These are phyloP conservation scores for Lippia alba DNA, from an alignment of 305 asterid genomes.

Conservation along the genomic window DNA sequence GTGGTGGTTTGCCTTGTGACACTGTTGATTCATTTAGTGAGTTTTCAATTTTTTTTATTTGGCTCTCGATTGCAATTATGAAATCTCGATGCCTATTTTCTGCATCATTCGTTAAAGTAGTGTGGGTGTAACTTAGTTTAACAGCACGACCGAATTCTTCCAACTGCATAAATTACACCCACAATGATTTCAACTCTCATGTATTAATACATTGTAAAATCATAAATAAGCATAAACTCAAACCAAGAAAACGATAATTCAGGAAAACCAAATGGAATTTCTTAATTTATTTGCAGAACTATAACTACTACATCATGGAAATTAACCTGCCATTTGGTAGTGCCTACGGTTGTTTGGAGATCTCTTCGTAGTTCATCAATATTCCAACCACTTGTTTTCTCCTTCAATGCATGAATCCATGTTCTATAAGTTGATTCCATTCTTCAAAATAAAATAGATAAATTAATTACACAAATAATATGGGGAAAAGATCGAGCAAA, in stretches of 20 bases:
- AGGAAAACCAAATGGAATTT: constrained; percentile 1
- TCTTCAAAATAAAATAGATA: constrained; percentile 50
- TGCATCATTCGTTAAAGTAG: constrained; percentile 62
- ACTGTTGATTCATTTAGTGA: constrained; percentile 57
- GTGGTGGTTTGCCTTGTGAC: constrained; percentile 77
- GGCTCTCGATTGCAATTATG: constrained; percentile 65
- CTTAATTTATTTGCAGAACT: neutral
- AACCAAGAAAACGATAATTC: constrained; percentile 1
- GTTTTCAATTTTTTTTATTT: constrained; percentile 62
- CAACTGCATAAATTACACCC: constrained; percentile 57
- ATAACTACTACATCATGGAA: constrained; percentile 17
- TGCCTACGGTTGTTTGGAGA: constrained; percentile 84
- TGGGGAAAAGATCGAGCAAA: neutral
- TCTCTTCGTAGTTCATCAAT: constrained; percentile 75
- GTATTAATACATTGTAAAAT: neutral
- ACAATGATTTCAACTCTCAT: constrained; percentile 11
- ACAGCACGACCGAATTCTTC: constrained; percentile 92
- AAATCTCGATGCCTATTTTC: constrained; percentile 77
- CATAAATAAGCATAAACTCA: constrained; percentile 7
- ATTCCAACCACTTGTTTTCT: constrained; percentile 67
- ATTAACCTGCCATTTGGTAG: constrained; percentile 94
- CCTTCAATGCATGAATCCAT: constrained; percentile 82
- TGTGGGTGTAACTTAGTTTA: constrained; percentile 58
- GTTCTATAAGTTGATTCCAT: constrained; percentile 94
- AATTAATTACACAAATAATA: constrained; percentile 17